A percentile compares a stretch with the other conserved stretches of the same genome.
Evolutionary conservation across 108 stramenopile genomes (phyloP).

Genomic region (Cyclotella kingstonii): DNA sequence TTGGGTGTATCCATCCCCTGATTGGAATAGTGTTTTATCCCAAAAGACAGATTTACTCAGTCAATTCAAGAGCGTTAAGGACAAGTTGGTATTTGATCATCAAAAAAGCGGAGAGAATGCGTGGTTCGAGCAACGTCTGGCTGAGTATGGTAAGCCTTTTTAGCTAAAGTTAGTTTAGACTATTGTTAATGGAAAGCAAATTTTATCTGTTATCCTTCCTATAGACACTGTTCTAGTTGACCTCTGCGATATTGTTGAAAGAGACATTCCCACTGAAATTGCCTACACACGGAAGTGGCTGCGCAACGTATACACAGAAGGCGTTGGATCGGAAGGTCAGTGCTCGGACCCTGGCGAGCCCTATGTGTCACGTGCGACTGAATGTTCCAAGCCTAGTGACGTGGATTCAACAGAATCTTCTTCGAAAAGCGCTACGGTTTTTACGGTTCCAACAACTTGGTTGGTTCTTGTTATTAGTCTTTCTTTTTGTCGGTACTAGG

Average conservation of each 20-base stretch:
- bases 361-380: background rate
- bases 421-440: too few species aligned
- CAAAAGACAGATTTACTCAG: constrained; percentile 14
- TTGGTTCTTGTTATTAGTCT: too few species aligned
- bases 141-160: constrained; percentile 12
- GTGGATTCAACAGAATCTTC: too few species aligned
- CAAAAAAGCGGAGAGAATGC: constrained; percentile 10
- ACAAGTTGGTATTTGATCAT: constrained; percentile 18
- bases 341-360: constrained; percentile 12
- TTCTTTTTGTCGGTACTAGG: too few species aligned
- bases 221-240: constrained; percentile 14
- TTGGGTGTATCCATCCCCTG: constrained; percentile 14
- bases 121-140: constrained; percentile 23
- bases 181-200: background rate
- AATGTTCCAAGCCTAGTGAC: constrained; percentile 6
- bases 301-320: constrained; percentile 21
- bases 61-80: constrained; percentile 17
- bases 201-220: background rate
- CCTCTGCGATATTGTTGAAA: constrained; percentile 8
- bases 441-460: too few species aligned
- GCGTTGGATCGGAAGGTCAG: constrained; percentile 1
- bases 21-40: background rate
- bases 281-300: constrained; percentile 19
- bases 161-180: background rate
- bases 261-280: background rate